Evolutionary conservation across 352 stramenopile species (phyloP), one percentile per base, ranked within the genome.

Genomic region (Phytophthora ohioensis): DNA sequence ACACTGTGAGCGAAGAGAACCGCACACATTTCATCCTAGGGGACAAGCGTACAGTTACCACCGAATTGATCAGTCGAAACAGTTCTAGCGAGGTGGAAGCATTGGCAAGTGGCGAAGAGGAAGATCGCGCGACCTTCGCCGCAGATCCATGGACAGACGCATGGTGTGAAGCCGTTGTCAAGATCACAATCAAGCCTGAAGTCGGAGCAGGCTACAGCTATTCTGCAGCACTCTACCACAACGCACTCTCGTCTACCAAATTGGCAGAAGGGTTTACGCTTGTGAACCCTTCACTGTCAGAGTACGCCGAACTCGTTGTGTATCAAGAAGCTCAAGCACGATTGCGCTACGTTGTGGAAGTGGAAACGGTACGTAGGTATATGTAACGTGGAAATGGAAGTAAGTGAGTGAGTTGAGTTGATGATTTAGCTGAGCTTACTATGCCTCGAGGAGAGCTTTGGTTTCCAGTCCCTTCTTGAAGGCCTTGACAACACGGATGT

Each of bases 301-400:
- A 79, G n/a, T 84, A 91, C 71, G 82, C 85, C 15, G 87, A 95
- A 52, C 71, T 87, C 9, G 87, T 93, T 34, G 87, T 95, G 60
- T 92, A 90, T 80, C 79, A 95, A 41, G 82, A 92, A 61, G 73
- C 72, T 5, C 87, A 92, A 47, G 85, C 79, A 7, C 81, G 80
- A 17, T 89, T 95, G 35, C 82, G 85, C 2, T 95, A 95, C 69
- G 68, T 95, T 5, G 84, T 95, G 12, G 85, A 95, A 65, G 77
- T 95, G 27, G 82, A 91, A 41, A 76, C 57, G 1, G 54, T 76
- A 27, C 1, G 54, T 64, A 62, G 30, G 34, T 38, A 32, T 32
- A 38, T 51, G 21, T 27, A 43, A 43, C 4, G 3, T 43, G 3
- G 10, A 4, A 43, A 12, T 13, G 15, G 38, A 43, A 7, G 38